Percentiles rank a stretch among this genome's conserved stretches.
Conservation (phyloP, 2,329 filamentous ascomycete species). For the Chaetomiaceae sp. region DNA sequence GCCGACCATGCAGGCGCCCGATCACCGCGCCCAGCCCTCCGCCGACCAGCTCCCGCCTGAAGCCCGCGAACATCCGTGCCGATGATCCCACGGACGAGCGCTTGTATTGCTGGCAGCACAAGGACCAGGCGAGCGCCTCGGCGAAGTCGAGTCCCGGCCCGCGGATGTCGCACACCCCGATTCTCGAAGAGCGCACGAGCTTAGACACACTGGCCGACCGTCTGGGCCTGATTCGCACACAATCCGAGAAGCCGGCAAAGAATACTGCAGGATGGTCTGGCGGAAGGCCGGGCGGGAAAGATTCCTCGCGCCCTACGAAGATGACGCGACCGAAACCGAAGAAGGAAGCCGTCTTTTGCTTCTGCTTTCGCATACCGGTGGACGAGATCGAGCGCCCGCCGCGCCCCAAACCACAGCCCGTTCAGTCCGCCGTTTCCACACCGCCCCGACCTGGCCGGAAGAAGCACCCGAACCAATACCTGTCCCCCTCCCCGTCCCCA, state of each 20-base stretch:
- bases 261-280: constrained; percentile 19
- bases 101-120: constrained; percentile 95
- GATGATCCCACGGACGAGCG: constrained; percentile 50
- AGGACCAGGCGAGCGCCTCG: constrained; percentile 64
- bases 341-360: constrained; percentile 38
- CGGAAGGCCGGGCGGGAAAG: constrained; percentile 24
- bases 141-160: constrained; percentile 42
- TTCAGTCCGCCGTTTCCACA: constrained; percentile 31
- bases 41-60: constrained; percentile 24
- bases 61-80: constrained; percentile 32
- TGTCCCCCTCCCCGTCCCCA: constrained; percentile 25
- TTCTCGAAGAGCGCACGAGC: constrained; percentile 63
- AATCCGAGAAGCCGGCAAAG: constrained; percentile 27
- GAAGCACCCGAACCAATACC: constrained; percentile 25
- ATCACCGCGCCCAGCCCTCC: constrained; percentile 43
- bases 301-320: constrained; percentile 22
- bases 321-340: constrained; percentile 29
- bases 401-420: constrained; percentile 41
- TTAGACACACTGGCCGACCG: constrained; percentile 81
- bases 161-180: constrained; percentile 40
- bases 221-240: constrained; percentile 60
- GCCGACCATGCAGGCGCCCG: constrained; percentile 74
- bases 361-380: constrained; percentile 46
- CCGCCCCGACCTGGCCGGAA: constrained; percentile 25
- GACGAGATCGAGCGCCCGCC: constrained; percentile 37